phyloP scores from a whole-genome alignment of 345 rosid species.

The Leavenworthia alabamica region DNA sequence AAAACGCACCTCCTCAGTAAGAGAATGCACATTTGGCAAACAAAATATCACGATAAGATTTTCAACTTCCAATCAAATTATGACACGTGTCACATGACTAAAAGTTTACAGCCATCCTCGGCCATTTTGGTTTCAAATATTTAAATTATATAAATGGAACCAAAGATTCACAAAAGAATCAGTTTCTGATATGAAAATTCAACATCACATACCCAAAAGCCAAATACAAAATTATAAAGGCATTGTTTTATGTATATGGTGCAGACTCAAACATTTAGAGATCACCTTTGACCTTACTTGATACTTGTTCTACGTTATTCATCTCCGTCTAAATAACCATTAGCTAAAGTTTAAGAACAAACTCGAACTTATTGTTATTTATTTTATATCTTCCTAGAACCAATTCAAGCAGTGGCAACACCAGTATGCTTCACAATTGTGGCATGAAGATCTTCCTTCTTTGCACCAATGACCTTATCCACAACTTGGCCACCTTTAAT shows the following conservation, averaged over 20 bases:
- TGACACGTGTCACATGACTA: slow-evolving; percentile 3
- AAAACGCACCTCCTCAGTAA: background rate
- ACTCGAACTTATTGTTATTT: background rate
- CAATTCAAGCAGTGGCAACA: slow-evolving; percentile 16
- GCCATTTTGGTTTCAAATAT: no score
- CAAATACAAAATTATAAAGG: background rate
- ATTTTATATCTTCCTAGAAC: background rate
- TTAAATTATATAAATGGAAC: no score
- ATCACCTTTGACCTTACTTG: background rate
- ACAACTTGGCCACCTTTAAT: slow-evolving; percentile 44
- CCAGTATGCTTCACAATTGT: slow-evolving; percentile 32
- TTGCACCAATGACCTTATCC: slow-evolving; percentile 59
- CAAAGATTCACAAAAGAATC: background rate
- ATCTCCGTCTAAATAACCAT: background rate
- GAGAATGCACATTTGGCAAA: no score
- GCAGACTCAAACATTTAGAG: background rate
- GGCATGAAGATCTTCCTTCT: slow-evolving; percentile 37
- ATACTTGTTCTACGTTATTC: slow-evolving; percentile 20
- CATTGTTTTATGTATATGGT: background rate
- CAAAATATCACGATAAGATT: slow-evolving; percentile 17
- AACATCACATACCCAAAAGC: no score
- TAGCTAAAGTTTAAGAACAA: background rate
- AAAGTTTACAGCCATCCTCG: no score
- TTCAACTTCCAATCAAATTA: background rate
- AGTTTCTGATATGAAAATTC: no score